Evolutionary conservation across 73 alveolate species (phyloP).

Genomic region (Stentor roeselii): DNA sequence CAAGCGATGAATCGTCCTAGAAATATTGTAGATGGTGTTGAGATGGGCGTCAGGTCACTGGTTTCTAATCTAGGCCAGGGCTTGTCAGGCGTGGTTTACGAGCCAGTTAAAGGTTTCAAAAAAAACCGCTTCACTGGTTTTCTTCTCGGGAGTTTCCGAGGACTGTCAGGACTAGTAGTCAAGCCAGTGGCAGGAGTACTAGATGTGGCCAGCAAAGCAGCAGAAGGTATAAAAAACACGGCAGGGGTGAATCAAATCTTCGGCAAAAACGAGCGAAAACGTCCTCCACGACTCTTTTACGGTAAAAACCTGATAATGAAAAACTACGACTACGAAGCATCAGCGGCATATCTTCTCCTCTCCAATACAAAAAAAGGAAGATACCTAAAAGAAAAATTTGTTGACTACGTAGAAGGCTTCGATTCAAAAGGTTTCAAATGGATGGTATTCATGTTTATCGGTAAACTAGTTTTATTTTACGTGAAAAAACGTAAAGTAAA

Average conservation of each 20-base stretch:
- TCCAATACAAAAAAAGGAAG: conserved; percentile 6
- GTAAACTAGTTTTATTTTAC: neutral
- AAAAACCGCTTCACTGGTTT: conserved; percentile 81
- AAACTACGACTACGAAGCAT: conserved; percentile 65
- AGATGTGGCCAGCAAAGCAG: conserved; percentile 89
- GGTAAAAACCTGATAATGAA: conserved; percentile 61
- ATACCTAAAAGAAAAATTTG: conserved; percentile 17
- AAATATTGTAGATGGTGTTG: conserved; percentile 86
- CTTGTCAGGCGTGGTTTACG: conserved; percentile 85
- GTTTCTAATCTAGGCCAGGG: conserved; percentile 68
- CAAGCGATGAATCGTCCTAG: conserved; percentile 80
- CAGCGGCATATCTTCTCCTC: conserved; percentile 36
- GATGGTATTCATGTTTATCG: neutral
- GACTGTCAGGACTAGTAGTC: conserved; percentile 92
- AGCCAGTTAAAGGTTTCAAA: conserved; percentile 88
- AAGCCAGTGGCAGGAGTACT: conserved; percentile 97
- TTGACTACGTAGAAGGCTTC: neutral
- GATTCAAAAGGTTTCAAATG: neutral
- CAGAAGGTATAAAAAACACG: conserved; percentile 93
- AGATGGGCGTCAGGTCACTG: conserved; percentile 72
- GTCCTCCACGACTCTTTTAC: conserved; percentile 91
- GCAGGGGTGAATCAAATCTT: conserved; percentile 62
- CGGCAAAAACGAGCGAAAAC: conserved; percentile 59
- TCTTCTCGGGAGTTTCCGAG: conserved; percentile 88
- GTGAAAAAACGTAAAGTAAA: neutral